phyloP scores from a whole-genome alignment of 768 basidiomycete genomes.

The Plicaturopsis crispa region DNA sequence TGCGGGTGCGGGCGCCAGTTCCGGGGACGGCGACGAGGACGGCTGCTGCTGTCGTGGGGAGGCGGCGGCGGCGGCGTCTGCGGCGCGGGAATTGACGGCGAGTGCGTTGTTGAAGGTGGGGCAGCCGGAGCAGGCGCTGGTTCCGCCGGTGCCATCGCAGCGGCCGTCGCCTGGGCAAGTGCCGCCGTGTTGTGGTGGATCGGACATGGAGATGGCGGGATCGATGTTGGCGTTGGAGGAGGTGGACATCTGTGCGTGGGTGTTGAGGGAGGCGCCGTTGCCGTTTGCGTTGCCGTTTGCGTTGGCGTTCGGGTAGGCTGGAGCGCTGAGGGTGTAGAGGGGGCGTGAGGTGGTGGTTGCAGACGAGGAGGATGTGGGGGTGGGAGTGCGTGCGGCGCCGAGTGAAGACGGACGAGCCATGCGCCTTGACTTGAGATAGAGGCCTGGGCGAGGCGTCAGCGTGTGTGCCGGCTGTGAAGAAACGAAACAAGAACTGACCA shows the following conservation, averaged over 20 bases:
- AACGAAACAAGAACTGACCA: constrained; percentile 43
- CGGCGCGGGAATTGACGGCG: constrained; percentile 33
- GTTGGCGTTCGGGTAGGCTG: constrained; percentile 29
- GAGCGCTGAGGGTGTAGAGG: constrained; percentile 18
- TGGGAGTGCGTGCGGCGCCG: constrained; percentile 29
- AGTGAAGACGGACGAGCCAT: constrained; percentile 65
- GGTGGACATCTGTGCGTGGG: constrained; percentile 17
- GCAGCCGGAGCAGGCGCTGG: constrained; percentile 88
- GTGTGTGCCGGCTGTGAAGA: constrained; percentile 17
- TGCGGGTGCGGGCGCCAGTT: constrained; percentile 4
- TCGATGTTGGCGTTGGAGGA: constrained; percentile 6
- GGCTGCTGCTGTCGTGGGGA: constrained; percentile 24
- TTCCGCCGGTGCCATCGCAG: constrained; percentile 96
- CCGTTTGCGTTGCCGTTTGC: constrained; percentile 20
- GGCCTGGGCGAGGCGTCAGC: constrained; percentile 41
- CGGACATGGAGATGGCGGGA: constrained; percentile 17
- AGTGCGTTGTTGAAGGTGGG: constrained; percentile 92
- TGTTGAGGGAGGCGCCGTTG: constrained; percentile 11
- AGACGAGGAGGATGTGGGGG: constrained; percentile 26
- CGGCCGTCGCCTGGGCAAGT: constrained; percentile 99
- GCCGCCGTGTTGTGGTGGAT: constrained; percentile 32
- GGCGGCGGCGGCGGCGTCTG: constrained; percentile 29
- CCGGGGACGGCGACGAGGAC: constrained; percentile 6
- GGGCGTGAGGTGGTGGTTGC: constrained; percentile 21
- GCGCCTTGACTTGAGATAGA: constrained; percentile 79